phyloP scores from a whole-genome alignment of 2,329 filamentous ascomycete species.

The Verticillium isaacii region DNA sequence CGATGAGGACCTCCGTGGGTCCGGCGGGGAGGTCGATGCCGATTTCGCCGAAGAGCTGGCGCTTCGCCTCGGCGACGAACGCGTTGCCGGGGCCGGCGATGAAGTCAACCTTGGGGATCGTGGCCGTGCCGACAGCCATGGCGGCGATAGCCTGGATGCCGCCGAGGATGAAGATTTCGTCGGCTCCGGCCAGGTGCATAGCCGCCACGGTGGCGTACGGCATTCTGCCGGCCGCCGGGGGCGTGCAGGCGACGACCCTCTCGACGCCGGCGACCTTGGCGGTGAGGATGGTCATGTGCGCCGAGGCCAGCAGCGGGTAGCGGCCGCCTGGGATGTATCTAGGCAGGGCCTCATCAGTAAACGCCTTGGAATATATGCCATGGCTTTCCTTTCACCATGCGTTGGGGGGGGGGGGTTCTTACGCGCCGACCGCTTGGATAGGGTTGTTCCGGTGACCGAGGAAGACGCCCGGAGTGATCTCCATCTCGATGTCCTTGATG shows the following conservation, averaged over 20 bases:
- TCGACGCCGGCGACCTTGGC: constrained; percentile 48
- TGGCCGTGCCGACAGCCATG: constrained; percentile 46
- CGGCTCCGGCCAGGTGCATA: constrained; percentile 43
- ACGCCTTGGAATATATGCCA: constrained; percentile 4
- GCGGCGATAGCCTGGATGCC: constrained; percentile 48
- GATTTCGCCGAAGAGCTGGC: constrained; percentile 48
- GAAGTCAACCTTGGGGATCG: constrained; percentile 44
- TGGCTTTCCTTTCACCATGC: constrained; percentile 3
- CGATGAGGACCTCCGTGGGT: constrained; percentile 47
- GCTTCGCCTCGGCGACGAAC: constrained; percentile 50
- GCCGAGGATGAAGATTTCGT: constrained; percentile 46
- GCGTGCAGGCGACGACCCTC: constrained; percentile 46
- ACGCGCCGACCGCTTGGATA: constrained; percentile 39
- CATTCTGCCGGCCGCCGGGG: constrained; percentile 42
- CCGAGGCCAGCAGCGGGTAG: constrained; percentile 47
- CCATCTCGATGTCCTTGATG: constrained; percentile 45
- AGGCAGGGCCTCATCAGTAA: background rate
- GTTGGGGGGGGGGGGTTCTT: constrained; percentile 8
- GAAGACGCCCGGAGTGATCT: constrained; percentile 43
- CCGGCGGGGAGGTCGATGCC: constrained; percentile 51
- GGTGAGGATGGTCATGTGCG: constrained; percentile 52
- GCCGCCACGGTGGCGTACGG: constrained; percentile 45
- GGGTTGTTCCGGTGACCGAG: constrained; percentile 47
- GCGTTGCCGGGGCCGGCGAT: constrained; percentile 49
- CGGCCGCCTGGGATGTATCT: constrained; percentile 45